Base-by-base conservation (phyloP, 2,329 filamentous ascomycete species). In the Hysterium pulicare region DNA sequence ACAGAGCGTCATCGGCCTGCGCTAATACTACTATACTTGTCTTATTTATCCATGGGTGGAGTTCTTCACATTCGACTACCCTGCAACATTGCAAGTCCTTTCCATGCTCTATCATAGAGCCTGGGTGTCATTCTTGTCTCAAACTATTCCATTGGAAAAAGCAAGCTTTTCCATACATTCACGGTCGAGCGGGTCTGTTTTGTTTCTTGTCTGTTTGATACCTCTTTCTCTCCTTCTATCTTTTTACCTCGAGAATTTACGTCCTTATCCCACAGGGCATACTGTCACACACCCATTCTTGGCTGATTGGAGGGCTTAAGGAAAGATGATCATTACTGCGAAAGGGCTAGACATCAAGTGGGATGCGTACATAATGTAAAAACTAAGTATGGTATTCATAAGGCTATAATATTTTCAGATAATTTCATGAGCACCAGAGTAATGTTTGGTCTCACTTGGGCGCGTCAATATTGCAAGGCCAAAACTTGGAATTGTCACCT, bases 1-100 rank as follows among this genome's bases (percentile, higher is more conserved):
- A 36, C 54, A 78, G 88, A 93, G 87, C 64, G 88, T 93, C 41
- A 93, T 94, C 66, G 88, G 88, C 42, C 75, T 94, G 55, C 84
- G 87, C 64, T 88, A 66, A 72, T 49, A 33, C 13, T 23, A n/a
- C n/a, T 33, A 21, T 15, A 22, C n/a, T 40, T 36, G 33, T 28
- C n/a, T n/a, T n/a, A 5, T 37, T 42, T 26, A 10, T 36, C 22
- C 24, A 21, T 17, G 32, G 40, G 40, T 6, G 33, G 33, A 42
- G 40, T 36, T 26, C 13, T 30, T 30, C 9, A 5, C 31, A n/a
- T 37, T 24, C 20, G 17, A 21, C 16, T 37, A 21, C n/a, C 33
- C 33, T 34, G 17, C 19, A 7, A 16, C 11, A 15, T 15, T 17
- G 21, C 7, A 7, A 8, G 7, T 21, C 28, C 9, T 7, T 24